phyloP scores from a whole-genome alignment of 192 early-diverging fungal species.

The Pilobolus umbonatus region DNA sequence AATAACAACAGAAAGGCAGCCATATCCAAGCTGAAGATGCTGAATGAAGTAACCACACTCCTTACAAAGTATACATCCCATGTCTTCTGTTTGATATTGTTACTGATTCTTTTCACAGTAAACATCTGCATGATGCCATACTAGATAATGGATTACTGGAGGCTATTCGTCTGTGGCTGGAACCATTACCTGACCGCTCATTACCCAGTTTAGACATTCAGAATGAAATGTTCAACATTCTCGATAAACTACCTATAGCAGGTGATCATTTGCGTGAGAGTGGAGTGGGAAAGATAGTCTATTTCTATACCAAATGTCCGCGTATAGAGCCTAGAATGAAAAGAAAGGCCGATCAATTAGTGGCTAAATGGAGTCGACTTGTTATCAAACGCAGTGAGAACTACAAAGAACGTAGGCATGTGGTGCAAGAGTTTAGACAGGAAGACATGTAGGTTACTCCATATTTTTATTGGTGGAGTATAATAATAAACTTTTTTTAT shows the following conservation, averaged over 20 bases:
- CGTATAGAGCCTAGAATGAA: conserved; percentile 64
- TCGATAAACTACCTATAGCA: conserved; percentile 67
- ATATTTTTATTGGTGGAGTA: neutral
- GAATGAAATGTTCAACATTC: conserved; percentile 63
- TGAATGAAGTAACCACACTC: conserved; percentile 48
- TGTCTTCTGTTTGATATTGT: neutral
- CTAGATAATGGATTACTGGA: conserved; percentile 84
- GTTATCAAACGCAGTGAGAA: conserved; percentile 73
- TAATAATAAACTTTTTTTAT: neutral
- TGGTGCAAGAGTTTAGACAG: conserved; percentile 24
- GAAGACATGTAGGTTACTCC: conserved; percentile 29
- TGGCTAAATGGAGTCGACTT: conserved; percentile 82
- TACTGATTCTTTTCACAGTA: conserved; percentile 23
- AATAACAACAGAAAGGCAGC: conserved; percentile 59
- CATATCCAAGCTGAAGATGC: conserved; percentile 62
- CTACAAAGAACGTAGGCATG: conserved; percentile 54
- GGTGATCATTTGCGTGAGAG: conserved; percentile 77
- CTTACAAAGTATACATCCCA: conserved; percentile 49
- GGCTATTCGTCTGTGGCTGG: conserved; percentile 83
- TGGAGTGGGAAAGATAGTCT: conserved; percentile 76
- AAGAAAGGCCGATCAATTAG: conserved; percentile 72
- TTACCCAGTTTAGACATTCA: conserved; percentile 89
- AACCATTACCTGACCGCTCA: conserved; percentile 84
- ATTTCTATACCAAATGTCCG: conserved; percentile 87
- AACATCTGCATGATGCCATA: conserved; percentile 64